A percentile compares a stretch with the other conserved stretches of the same genome.
Evolutionary conservation across 192 early-diverging fungal genomes (phyloP).

Genomic region (Mortierella alpina): DNA sequence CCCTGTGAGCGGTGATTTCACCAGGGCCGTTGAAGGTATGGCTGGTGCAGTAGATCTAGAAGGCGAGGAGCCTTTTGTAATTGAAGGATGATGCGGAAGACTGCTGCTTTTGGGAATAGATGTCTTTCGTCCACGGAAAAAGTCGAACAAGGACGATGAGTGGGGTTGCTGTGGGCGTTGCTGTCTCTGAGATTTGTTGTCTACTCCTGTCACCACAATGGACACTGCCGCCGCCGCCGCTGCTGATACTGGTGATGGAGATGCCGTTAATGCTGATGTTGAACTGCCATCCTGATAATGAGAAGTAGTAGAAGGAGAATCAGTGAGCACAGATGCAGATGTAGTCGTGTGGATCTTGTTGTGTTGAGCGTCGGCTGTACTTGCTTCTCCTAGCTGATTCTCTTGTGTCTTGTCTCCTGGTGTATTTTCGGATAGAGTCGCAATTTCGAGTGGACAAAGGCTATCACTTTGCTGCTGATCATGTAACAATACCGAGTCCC

Average conservation of each 20-base stretch:
- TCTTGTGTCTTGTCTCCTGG: too few species aligned
- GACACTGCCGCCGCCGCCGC: not conserved
- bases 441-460: too few species aligned
- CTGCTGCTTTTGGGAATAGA: slow-evolving; percentile 18
- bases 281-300: too few species aligned
- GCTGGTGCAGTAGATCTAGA: not conserved
- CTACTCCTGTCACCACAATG: not conserved
- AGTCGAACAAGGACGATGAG: slow-evolving; percentile 29
- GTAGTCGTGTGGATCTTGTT: too few species aligned
- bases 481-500: too few species aligned
- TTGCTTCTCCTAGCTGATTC: too few species aligned
- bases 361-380: too few species aligned
- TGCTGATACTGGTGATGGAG: not conserved
- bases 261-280: not conserved
- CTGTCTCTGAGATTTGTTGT: not conserved
- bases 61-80: not conserved
- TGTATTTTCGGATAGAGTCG: too few species aligned
- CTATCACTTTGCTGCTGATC: too few species aligned
- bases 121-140: slow-evolving; percentile 21
- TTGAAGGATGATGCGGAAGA: slow-evolving; percentile 2
- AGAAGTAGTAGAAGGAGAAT: not conserved
- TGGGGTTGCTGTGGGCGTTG: slow-evolving; percentile 19
- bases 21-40: not conserved
- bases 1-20: too few species aligned
- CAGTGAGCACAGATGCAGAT: too few species aligned